Conservation (phyloP, 2,329 filamentous ascomycete genomes). For the Colletotrichum tropicicola region DNA sequence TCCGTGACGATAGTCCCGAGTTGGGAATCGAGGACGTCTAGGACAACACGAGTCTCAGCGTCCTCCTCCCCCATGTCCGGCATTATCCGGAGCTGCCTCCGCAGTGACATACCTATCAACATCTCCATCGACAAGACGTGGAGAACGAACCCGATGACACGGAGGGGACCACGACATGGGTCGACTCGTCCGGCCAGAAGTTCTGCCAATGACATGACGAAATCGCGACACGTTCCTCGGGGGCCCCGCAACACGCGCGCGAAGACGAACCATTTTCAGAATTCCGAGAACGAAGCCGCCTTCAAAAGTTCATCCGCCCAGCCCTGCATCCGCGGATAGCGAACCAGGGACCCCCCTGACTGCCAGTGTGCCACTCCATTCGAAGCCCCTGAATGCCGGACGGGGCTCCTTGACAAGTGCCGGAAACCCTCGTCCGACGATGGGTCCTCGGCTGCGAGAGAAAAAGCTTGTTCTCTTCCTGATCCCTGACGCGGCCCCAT, state of each 20-base stretch:
- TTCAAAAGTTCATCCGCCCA: background rate
- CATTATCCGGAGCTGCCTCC: background rate
- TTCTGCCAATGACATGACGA: conserved; percentile 11
- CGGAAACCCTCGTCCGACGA: background rate
- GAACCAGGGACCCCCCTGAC: background rate
- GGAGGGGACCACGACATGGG: background rate
- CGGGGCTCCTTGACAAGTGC: background rate
- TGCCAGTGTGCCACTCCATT: background rate
- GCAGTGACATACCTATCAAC: background rate
- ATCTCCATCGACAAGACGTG: background rate
- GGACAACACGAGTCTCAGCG: background rate
- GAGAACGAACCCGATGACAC: background rate
- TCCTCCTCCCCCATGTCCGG: background rate
- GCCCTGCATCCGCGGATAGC: background rate
- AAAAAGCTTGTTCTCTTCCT: background rate
- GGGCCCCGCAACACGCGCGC: background rate
- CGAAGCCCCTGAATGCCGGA: background rate
- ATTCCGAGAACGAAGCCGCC: background rate
- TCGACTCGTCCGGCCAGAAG: too few relatives aligned
- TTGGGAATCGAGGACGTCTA: background rate
- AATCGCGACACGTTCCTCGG: conserved; percentile 2
- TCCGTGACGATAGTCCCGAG: background rate
- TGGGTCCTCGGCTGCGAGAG: background rate
- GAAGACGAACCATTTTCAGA: background rate
- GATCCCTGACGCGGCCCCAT: background rate